A percentile compares a stretch with the other conserved stretches of the same genome.
These are phyloP conservation scores for Maudiozyma bulderi DNA, from an alignment of 805 yeast genomes.

Conservation along the genomic window DNA sequence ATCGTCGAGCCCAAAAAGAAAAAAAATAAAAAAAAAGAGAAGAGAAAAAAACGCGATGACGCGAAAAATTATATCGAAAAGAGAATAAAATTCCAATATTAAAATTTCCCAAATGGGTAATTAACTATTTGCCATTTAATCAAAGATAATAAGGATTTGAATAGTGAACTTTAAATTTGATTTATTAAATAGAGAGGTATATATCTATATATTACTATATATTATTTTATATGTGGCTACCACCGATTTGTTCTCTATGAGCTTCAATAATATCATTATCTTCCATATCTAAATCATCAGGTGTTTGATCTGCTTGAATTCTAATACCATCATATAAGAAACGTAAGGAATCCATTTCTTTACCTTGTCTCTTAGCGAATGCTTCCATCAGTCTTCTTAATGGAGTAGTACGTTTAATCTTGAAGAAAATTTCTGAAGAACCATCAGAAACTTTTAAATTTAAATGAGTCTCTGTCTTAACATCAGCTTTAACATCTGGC, in stretches of 20 bases:
- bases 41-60: constrained; percentile 3
- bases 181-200: too few species aligned
- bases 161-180: too few species aligned
- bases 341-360: constrained; percentile 69
- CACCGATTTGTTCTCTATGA: constrained; percentile 88
- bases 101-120: not conserved
- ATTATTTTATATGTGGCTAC: constrained; percentile 2
- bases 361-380: constrained; percentile 95
- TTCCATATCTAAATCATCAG: constrained; percentile 85
- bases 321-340: constrained; percentile 92
- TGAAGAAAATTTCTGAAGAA: constrained; percentile 86
- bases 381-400: constrained; percentile 94
- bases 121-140: not conserved
- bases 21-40: not conserved
- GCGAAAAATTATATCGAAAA: not conserved
- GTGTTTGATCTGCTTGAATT: constrained; percentile 79
- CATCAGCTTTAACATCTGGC: constrained; percentile 38
- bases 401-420: constrained; percentile 86
- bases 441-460: constrained; percentile 93
- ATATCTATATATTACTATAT: too few species aligned
- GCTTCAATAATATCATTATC: constrained; percentile 97
- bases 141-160: not conserved
- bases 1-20: not conserved
- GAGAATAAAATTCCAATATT: not conserved
- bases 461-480: constrained; percentile 71